These are phyloP conservation scores for Penicillium sp. DNA, from an alignment of 2,329 filamentous ascomycete species.

Conservation along the genomic window DNA sequence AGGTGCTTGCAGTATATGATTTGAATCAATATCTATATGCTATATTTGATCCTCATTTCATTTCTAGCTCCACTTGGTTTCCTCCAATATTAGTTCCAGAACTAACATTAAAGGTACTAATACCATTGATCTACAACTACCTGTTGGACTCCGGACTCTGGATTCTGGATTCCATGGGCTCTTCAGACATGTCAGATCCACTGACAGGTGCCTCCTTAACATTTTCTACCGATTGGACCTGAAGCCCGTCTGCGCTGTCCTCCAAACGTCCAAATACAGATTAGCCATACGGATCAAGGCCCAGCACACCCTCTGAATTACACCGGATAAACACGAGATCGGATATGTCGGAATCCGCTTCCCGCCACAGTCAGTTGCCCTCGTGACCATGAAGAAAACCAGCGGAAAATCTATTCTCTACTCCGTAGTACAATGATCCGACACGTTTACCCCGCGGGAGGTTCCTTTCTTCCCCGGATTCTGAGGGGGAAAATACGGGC, in stretches of 20 bases:
- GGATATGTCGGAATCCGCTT: constrained; percentile 15
- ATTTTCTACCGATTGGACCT: constrained; percentile 3
- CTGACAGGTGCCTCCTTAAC: neutral
- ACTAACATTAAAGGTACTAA: neutral
- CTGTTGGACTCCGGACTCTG: neutral
- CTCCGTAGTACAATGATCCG: neutral
- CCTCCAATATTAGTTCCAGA: neutral
- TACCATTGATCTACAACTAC: neutral
- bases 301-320: neutral
- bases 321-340: neutral
- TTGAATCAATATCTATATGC: too few species aligned
- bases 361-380: neutral
- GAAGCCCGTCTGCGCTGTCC: neutral
- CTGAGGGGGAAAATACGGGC: neutral
- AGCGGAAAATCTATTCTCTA: neutral
- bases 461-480: constrained; percentile 2
- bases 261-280: neutral
- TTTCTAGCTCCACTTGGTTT: neutral
- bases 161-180: neutral
- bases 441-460: neutral
- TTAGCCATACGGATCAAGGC: neutral
- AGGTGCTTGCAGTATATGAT: neutral
- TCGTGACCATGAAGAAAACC: neutral
- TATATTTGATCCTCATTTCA: neutral
- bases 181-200: constrained; percentile 3